Evolutionary conservation across 306 rosid species (phyloP).

Genomic region (Quercus cerris): DNA sequence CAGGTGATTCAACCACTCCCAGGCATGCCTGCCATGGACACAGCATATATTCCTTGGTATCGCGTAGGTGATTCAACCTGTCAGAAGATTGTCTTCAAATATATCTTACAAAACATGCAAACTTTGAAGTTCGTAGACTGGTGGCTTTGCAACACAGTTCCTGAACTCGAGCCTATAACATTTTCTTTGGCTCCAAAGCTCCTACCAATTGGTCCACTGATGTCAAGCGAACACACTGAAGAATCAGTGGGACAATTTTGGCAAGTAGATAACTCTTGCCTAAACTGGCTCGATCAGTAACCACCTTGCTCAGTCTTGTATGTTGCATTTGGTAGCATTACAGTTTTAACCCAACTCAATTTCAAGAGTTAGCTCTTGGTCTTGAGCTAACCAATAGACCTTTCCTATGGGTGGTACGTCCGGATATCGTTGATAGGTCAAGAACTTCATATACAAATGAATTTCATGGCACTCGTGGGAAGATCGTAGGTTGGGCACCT

Average conservation of each 20-base stretch:
- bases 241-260: slow-evolving; percentile 32
- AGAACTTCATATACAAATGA: slow-evolving; percentile 19
- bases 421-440: neutral
- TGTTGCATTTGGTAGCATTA: slow-evolving; percentile 33
- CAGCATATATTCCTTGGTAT: slow-evolving; percentile 18
- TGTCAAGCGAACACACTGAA: neutral
- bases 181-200: slow-evolving; percentile 24
- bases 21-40: slow-evolving; percentile 16
- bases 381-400: slow-evolving; percentile 25
- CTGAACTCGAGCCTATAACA: slow-evolving; percentile 31
- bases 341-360: slow-evolving; percentile 12
- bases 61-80: neutral
- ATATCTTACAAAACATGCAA: slow-evolving; percentile 15
- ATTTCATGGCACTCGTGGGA: slow-evolving; percentile 21
- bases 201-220: slow-evolving; percentile 33
- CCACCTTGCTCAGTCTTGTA: slow-evolving; percentile 27
- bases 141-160: slow-evolving; percentile 44
- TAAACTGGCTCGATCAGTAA: slow-evolving; percentile 32
- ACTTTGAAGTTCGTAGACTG: slow-evolving; percentile 18
- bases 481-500: slow-evolving; percentile 37
- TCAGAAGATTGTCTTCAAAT: slow-evolving; percentile 6
- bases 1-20: slow-evolving; percentile 21
- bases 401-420: slow-evolving; percentile 32
- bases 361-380: slow-evolving; percentile 27
- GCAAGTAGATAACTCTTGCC: slow-evolving; percentile 32